These are phyloP conservation scores for Nyctanthes arbortristis DNA, from an alignment of 257 asterid species.

Conservation along the genomic window DNA sequence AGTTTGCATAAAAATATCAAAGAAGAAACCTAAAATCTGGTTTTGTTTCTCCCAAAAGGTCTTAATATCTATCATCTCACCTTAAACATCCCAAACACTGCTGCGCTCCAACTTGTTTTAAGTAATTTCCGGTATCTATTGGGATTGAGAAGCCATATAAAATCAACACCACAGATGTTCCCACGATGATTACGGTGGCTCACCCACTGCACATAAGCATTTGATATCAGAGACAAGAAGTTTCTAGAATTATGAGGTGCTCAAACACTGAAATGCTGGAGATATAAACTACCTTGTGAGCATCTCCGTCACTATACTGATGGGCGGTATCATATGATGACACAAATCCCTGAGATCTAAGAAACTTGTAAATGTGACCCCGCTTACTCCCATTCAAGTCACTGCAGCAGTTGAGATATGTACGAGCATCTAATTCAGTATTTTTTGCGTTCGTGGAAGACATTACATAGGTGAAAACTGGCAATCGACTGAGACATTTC, in stretches of 20 bases:
- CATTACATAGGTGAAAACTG: background rate
- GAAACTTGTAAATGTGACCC: conserved; percentile 93
- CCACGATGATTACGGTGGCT: conserved; percentile 99
- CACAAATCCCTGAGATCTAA: conserved; percentile 93
- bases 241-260: background rate
- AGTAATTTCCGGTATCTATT: conserved; percentile 80
- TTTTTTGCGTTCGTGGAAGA: background rate
- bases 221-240: conserved; percentile 27
- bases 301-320: conserved; percentile 95
- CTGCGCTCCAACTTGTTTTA: conserved; percentile 94
- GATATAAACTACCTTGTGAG: conserved; percentile 65
- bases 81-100: conserved; percentile 95
- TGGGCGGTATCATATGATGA: conserved; percentile 98
- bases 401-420: conserved; percentile 38
- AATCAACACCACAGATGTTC: conserved; percentile 96
- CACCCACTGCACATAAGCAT: conserved; percentile 67
- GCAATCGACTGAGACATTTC: too few relatives aligned
- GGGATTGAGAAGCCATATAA: conserved; percentile 99
- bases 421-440: conserved; percentile 11
- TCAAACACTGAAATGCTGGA: background rate
- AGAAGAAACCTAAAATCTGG: background rate
- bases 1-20: conserved; percentile 2
- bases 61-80: conserved; percentile 35
- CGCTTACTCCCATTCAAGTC: conserved; percentile 99
- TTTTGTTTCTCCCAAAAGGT: background rate